Conservation (phyloP, 2,329 filamentous ascomycete species). For the Zymoseptoria brevis region DNA sequence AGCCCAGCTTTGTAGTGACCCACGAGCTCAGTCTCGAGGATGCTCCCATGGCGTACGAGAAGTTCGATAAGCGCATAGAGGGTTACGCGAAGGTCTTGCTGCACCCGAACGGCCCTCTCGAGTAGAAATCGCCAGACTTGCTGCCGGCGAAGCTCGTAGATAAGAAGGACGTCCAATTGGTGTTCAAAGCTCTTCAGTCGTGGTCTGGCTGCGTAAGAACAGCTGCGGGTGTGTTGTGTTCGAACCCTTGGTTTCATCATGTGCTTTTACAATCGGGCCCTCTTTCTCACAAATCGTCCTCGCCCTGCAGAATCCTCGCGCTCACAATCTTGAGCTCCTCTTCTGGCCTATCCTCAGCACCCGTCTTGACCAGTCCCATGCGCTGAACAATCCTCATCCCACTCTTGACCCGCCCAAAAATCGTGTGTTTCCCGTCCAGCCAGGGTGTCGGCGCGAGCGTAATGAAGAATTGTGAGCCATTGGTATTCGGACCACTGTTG, state of each 20-base stretch:
- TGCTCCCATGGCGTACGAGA: constrained; percentile 49
- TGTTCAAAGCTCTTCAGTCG: neutral
- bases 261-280: constrained; percentile 22
- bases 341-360: constrained; percentile 67
- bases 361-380: constrained; percentile 82
- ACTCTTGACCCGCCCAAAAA: constrained; percentile 82
- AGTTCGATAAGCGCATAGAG: constrained; percentile 58
- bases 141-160: neutral
- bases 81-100: constrained; percentile 62
- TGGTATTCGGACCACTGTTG: constrained; percentile 86
- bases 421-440: constrained; percentile 94
- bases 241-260: neutral
- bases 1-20: constrained; percentile 59
- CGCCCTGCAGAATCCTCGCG: constrained; percentile 61
- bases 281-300: constrained; percentile 42
- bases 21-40: constrained; percentile 58
- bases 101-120: constrained; percentile 51
- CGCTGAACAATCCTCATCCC: constrained; percentile 78
- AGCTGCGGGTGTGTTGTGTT: neutral
- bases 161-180: neutral
- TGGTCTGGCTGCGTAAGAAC: neutral
- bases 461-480: constrained; percentile 93
- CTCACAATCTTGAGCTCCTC: constrained; percentile 74
- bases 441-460: constrained; percentile 90
- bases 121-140: neutral